Conservation (phyloP, 169 alveolate species). For the Theileria sp. region DNA sequence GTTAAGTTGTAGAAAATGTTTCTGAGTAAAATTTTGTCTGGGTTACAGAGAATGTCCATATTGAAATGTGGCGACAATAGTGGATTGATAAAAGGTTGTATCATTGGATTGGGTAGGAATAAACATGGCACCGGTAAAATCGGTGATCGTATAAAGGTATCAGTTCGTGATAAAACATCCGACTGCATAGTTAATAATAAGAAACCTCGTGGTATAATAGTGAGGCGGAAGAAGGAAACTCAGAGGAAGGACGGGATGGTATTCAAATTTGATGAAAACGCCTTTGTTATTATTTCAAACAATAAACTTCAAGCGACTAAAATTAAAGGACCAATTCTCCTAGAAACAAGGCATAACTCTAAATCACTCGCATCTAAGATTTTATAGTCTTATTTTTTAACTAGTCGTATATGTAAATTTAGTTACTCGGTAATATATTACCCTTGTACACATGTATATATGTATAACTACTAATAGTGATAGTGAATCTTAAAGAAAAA, state of each 20-base stretch:
- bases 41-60: conserved; percentile 75
- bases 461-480: not conserved
- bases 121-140: conserved; percentile 80
- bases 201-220: conserved; percentile 76
- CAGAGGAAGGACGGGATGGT: conserved; percentile 76
- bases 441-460: too few species aligned
- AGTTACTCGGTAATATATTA: not conserved
- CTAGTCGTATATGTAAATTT: not conserved
- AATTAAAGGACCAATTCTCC: conserved; percentile 77
- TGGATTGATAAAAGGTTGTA: conserved; percentile 79
- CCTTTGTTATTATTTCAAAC: conserved; percentile 75
- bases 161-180: conserved; percentile 75
- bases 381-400: conserved; percentile 24
- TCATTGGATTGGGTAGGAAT: conserved; percentile 75
- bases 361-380: conserved; percentile 68
- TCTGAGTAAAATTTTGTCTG: conserved; percentile 50
- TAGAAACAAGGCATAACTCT: conserved; percentile 77
- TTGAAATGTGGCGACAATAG: conserved; percentile 76
- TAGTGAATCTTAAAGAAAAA: not conserved
- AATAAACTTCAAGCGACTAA: conserved; percentile 74
- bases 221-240: conserved; percentile 75
- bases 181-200: conserved; percentile 66
- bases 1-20: conserved; percentile 26
- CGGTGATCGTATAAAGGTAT: conserved; percentile 78
- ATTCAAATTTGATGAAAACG: conserved; percentile 79